Evolutionary conservation across 1,284 basidiomycete species (phyloP).

Genomic region (Heterobasidion occidentale): DNA sequence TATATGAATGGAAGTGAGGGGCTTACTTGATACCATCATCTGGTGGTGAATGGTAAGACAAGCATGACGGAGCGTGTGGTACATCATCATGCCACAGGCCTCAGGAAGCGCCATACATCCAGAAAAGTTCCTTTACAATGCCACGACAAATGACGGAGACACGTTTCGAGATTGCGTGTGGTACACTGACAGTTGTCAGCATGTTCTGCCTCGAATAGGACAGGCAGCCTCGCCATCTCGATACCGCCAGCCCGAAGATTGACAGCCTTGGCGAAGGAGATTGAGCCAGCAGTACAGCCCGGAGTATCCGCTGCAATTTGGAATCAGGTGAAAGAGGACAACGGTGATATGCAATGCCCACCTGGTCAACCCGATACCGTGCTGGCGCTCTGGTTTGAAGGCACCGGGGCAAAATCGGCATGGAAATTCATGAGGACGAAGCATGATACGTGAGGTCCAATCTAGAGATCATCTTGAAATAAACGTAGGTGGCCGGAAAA

Average conservation of each 20-base stretch:
- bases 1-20: neutral
- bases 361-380: neutral
- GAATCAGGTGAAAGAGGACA: neutral
- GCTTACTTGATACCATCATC: neutral
- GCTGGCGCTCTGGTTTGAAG: neutral
- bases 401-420: conserved; percentile 4
- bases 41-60: neutral
- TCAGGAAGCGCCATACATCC: too few relatives aligned
- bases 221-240: neutral
- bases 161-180: too few relatives aligned
- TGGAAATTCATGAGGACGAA: too few relatives aligned
- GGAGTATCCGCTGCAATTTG: neutral
- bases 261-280: neutral
- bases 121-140: too few relatives aligned
- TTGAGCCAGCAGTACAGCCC: neutral
- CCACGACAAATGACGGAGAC: too few relatives aligned
- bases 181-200: too few relatives aligned
- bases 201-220: too few relatives aligned
- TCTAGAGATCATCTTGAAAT: neutral
- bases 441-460: too few relatives aligned
- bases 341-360: neutral
- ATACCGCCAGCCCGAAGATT: neutral
- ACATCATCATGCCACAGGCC: too few relatives aligned
- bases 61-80: neutral
- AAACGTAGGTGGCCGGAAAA: neutral